phyloP scores from a whole-genome alignment of 2,329 filamentous ascomycete genomes.

The Claviceps fusiformis region DNA sequence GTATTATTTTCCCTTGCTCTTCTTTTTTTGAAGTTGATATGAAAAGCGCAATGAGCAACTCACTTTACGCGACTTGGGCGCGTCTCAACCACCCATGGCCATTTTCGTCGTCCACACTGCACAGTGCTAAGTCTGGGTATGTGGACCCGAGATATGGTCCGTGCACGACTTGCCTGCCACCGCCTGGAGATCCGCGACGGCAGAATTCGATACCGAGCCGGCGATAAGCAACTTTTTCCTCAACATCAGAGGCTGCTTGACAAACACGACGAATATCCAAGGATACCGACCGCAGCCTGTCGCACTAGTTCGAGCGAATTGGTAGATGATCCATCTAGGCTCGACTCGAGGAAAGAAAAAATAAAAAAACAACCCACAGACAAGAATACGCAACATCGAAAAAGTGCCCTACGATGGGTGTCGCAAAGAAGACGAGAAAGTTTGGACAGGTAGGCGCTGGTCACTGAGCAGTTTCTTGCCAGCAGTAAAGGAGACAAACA shows the following conservation, averaged over 20 bases:
- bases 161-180: slow-evolving; percentile 11
- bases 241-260: neutral
- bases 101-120: neutral
- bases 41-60: slow-evolving; percentile 8
- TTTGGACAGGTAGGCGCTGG: slow-evolving; percentile 50
- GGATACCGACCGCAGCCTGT: neutral
- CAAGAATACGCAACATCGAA: neutral
- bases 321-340: too few species aligned
- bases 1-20: neutral
- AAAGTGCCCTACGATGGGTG: slow-evolving; percentile 51
- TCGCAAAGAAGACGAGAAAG: slow-evolving; percentile 82
- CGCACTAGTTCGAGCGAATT: neutral
- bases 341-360: neutral
- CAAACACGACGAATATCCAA: neutral
- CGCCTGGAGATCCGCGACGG: slow-evolving; percentile 10
- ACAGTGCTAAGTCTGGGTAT: too few species aligned
- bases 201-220: slow-evolving; percentile 2
- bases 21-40: slow-evolving; percentile 4
- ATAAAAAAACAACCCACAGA: neutral
- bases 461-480: slow-evolving; percentile 14
- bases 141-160: slow-evolving; percentile 9
- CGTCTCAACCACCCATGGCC: slow-evolving; percentile 11
- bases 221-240: slow-evolving; percentile 7
- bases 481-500: neutral
- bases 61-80: slow-evolving; percentile 27